These are phyloP conservation scores for Puccinia novopanici DNA, from an alignment of 1,284 basidiomycete genomes.

Conservation along the genomic window DNA sequence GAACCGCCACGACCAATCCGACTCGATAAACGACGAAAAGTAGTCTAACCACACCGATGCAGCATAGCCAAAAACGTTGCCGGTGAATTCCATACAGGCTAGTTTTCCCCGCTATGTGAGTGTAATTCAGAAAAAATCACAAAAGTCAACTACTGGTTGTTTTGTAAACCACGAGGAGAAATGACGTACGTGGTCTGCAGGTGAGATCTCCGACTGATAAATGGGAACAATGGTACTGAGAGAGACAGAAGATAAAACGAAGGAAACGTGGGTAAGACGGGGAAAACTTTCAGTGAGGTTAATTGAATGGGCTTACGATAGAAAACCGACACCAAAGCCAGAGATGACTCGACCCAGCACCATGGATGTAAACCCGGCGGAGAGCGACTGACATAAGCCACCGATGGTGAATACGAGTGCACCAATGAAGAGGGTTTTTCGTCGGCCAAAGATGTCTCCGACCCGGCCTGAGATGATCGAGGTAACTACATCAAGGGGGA, in stretches of 20 bases:
- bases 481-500: conserved; percentile 67
- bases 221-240: conserved; percentile 90
- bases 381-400: conserved; percentile 85
- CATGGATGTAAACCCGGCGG: conserved; percentile 80
- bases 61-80: conserved; percentile 82
- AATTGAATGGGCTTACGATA: conserved; percentile 68
- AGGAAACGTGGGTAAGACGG: conserved; percentile 14
- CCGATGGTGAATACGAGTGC: conserved; percentile 85
- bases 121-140: too few species aligned
- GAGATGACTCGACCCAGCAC: conserved; percentile 81
- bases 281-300: not conserved
- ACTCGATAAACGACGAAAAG: conserved; percentile 74
- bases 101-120: conserved; percentile 82
- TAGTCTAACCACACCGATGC: conserved; percentile 95
- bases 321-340: conserved; percentile 88
- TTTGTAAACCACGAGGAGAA: not conserved
- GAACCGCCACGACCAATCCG: conserved; percentile 60
- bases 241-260: conserved; percentile 3
- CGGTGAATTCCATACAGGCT: conserved; percentile 96
- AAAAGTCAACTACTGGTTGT: too few species aligned
- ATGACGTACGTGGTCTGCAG: conserved; percentile 77
- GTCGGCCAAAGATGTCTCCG: conserved; percentile 83
- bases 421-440: conserved; percentile 81
- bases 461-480: conserved; percentile 83
- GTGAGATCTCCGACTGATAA: conserved; percentile 95